Evolutionary conservation across 2,329 filamentous ascomycete species (phyloP), one percentile per base, ranked within the genome.

Genomic region (Cordyceps fumosorosea): DNA sequence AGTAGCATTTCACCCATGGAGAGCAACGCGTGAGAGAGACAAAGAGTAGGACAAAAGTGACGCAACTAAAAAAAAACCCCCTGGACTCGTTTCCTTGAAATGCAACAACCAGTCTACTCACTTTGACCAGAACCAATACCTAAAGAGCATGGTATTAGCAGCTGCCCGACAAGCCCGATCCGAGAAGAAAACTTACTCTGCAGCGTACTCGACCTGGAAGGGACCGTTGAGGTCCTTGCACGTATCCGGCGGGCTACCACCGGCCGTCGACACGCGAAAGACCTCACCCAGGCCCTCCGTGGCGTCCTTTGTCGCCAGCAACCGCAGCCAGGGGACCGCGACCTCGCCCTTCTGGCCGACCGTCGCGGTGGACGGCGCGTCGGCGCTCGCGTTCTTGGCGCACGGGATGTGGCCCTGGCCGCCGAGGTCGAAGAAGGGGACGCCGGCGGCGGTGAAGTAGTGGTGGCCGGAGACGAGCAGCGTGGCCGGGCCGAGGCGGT

Each of bases 261-360:
- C 93, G 0, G 89, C 91, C 12, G 93, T 98, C 69, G 90, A 83
- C 51, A 97, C 77, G 14, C 93, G 84, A 76, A 93, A 98, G 26
- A 96, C 87, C 72, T 91, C 86, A 72, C 87, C 84, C 67, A 90
- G 84, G 51, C 80, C 77, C 2, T 84, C 84, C 1, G 84, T 87
- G n/a, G 82, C 82, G 44, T 71, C 72, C 16, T 76, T 72, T 22
- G 75, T 77, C 18, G 80, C 77, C 26, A 81, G 77, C 34, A 97
- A 82, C 73, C 89, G 89, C 65, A 98, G 79, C 92, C 93, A 97
- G 0, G 88, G 70, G 1, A 96, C 91, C 7, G 90, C 88, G 11
- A 82, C 81, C 69, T 89, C 82, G 61, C 88, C 87, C 6, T 78
- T 68, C 56, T 82, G 81, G 11, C 90, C 91, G 18, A 76, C 73